phyloP scores from a whole-genome alignment of 345 rosid genomes.

The Pugionium dolabratum region DNA sequence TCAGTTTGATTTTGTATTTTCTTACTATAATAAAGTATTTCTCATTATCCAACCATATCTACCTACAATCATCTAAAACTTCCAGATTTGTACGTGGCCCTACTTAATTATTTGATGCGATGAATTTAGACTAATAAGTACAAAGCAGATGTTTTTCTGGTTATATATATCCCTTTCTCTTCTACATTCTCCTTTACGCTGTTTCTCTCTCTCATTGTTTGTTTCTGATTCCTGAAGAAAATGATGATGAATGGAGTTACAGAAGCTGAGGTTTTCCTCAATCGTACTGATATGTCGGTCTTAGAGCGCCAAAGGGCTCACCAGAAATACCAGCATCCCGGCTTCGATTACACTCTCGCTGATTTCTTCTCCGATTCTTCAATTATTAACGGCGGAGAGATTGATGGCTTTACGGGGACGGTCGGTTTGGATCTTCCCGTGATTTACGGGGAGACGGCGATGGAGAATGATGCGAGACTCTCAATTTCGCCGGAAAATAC shows the following conservation, averaged over 20 bases:
- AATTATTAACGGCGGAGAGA: constrained; percentile 25
- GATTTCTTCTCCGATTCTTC: constrained; percentile 44
- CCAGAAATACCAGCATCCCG: constrained; percentile 47
- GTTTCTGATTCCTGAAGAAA: constrained; percentile 7
- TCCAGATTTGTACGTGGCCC: constrained; percentile 1
- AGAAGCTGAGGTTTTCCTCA: constrained; percentile 22
- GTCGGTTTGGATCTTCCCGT: constrained; percentile 33
- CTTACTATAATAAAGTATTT: no score
- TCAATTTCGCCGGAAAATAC: constrained; percentile 39
- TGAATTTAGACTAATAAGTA: constrained; percentile 34
- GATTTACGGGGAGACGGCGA: constrained; percentile 34
- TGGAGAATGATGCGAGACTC: constrained; percentile 10
- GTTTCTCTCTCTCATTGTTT: constrained; percentile 17
- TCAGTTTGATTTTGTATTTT: no score
- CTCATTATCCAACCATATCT: background rate
- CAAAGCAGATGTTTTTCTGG: constrained; percentile 15
- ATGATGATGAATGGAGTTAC: constrained; percentile 29
- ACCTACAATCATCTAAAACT: constrained; percentile 17
- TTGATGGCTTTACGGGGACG: constrained; percentile 26
- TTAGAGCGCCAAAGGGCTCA: constrained; percentile 63
- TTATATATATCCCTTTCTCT: constrained; percentile 33
- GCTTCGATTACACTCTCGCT: constrained; percentile 32
- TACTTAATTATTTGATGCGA: constrained; percentile 25
- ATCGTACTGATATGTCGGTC: constrained; percentile 57
- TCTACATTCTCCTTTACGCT: constrained; percentile 34